Evolutionary conservation across 2,329 filamentous ascomycete species (phyloP).

Genomic region (Aspergillus persii): DNA sequence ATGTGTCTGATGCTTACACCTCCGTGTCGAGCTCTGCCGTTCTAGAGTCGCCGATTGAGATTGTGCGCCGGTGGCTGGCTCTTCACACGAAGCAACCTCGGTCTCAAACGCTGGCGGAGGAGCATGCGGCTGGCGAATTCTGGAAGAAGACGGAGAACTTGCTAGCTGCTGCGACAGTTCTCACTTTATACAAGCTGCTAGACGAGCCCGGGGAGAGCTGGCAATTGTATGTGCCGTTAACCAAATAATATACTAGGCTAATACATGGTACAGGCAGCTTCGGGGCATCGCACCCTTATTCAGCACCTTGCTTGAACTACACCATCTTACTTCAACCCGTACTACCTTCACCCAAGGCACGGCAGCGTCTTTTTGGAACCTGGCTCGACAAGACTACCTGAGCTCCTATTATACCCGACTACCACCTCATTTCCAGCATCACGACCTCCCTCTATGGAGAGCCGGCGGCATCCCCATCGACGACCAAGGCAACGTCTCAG

Average conservation of each 20-base stretch:
- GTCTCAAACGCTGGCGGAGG: constrained; percentile 2
- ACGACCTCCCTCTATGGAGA: constrained; percentile 58
- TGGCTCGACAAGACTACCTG: constrained; percentile 61
- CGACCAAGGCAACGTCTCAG: constrained; percentile 46
- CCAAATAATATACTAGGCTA: not conserved
- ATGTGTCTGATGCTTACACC: constrained; percentile 32
- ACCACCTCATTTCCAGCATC: constrained; percentile 57
- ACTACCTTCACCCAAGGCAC: constrained; percentile 49
- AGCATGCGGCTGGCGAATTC: constrained; percentile 18
- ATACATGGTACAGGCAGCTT: constrained; percentile 48
- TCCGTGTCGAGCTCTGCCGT: constrained; percentile 30
- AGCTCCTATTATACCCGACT: constrained; percentile 60
- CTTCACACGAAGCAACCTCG: constrained; percentile 14
- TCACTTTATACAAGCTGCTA: constrained; percentile 64
- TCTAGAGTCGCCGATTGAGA: constrained; percentile 31
- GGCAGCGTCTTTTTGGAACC: constrained; percentile 62
- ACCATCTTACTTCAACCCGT: constrained; percentile 10
- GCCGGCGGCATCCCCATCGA: constrained; percentile 59
- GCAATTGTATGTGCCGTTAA: constrained; percentile 42
- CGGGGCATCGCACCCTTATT: constrained; percentile 59
- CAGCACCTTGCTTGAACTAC: constrained; percentile 41
- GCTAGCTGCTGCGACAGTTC: constrained; percentile 58
- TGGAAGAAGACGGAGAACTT: constrained; percentile 56
- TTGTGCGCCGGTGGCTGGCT: constrained; percentile 25
- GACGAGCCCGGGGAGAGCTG: constrained; percentile 60